phyloP scores from a whole-genome alignment of 2,329 filamentous ascomycete genomes.

The Trichoderma aggressivum region DNA sequence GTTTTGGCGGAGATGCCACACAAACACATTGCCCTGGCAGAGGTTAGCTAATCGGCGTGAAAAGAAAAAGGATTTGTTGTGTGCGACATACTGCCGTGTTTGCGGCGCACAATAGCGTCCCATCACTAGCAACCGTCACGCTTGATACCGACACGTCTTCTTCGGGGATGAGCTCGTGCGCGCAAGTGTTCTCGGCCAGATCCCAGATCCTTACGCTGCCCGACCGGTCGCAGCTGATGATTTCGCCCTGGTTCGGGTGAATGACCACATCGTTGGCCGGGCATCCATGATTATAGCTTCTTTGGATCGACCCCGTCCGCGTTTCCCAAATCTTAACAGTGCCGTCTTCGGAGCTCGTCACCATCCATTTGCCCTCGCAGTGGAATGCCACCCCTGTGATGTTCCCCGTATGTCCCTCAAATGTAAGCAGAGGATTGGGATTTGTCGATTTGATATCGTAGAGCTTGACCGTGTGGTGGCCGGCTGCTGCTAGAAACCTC shows the following conservation, averaged over 20 bases:
- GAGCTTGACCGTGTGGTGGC: slow-evolving; percentile 84
- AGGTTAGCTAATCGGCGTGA: background rate
- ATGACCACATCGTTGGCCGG: slow-evolving; percentile 99
- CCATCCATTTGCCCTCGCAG: slow-evolving; percentile 99
- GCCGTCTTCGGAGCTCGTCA: slow-evolving; percentile 93
- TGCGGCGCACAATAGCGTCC: slow-evolving; percentile 85
- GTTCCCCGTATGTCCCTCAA: slow-evolving; percentile 94
- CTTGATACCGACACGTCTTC: slow-evolving; percentile 92
- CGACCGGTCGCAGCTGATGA: slow-evolving; percentile 91
- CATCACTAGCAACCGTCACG: slow-evolving; percentile 93
- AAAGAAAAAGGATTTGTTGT: background rate
- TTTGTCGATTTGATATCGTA: slow-evolving; percentile 99
- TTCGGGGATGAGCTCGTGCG: slow-evolving; percentile 92
- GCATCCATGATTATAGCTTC: slow-evolving; percentile 86
- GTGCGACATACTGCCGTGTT: slow-evolving; percentile 70
- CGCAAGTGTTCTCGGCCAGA: slow-evolving; percentile 93
- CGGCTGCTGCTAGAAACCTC: slow-evolving; percentile 82
- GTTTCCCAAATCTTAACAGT: slow-evolving; percentile 98
- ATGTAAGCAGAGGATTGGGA: slow-evolving; percentile 85
- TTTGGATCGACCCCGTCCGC: slow-evolving; percentile 76
- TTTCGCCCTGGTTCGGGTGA: slow-evolving; percentile 96
- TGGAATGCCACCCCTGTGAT: slow-evolving; percentile 97
- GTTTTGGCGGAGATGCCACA: slow-evolving; percentile 88
- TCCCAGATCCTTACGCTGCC: slow-evolving; percentile 97
- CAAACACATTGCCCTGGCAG: slow-evolving; percentile 84